phyloP scores from a whole-genome alignment of 352 stramenopile species.

The Pythium chondricola region DNA sequence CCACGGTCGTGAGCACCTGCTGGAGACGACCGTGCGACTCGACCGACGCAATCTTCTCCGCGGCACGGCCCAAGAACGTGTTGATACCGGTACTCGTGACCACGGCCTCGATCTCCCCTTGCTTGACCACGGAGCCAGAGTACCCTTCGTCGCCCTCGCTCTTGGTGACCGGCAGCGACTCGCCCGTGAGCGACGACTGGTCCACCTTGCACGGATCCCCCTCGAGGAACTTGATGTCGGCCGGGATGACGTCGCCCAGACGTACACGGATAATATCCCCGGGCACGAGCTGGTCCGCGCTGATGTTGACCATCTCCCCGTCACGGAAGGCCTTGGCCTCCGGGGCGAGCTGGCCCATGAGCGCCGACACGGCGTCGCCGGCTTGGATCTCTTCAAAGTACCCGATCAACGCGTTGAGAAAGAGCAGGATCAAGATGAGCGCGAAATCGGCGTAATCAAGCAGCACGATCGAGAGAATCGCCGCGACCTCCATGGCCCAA shows the following conservation, averaged over 20 bases:
- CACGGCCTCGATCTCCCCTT: slow-evolving; percentile 88
- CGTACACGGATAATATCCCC: slow-evolving; percentile 70
- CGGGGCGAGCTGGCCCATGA: slow-evolving; percentile 87
- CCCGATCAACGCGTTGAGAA: slow-evolving; percentile 70
- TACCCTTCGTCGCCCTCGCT: slow-evolving; percentile 69
- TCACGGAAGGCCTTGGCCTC: slow-evolving; percentile 82
- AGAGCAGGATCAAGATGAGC: slow-evolving; percentile 60
- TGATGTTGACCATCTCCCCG: slow-evolving; percentile 61
- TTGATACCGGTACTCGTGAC: slow-evolving; percentile 84
- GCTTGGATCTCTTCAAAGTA: slow-evolving; percentile 85
- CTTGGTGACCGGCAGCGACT: slow-evolving; percentile 91
- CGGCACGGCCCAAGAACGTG: slow-evolving; percentile 89
- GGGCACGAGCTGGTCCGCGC: slow-evolving; percentile 59
- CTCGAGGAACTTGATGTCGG: slow-evolving; percentile 85
- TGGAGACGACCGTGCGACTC: slow-evolving; percentile 83
- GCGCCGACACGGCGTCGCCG: slow-evolving; percentile 78
- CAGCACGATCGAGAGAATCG: slow-evolving; percentile 67
- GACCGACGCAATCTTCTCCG: slow-evolving; percentile 64
- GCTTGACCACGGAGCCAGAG: slow-evolving; percentile 81
- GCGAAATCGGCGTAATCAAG: slow-evolving; percentile 74
- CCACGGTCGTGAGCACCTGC: slow-evolving; percentile 91
- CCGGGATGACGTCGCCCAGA: slow-evolving; percentile 90
- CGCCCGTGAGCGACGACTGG: slow-evolving; percentile 91
- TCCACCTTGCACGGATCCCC: slow-evolving; percentile 82
- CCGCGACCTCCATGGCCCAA: slow-evolving; percentile 76